Evolutionary conservation across 768 basidiomycete species (phyloP).

Genomic region (Leccinum sublutescens): DNA sequence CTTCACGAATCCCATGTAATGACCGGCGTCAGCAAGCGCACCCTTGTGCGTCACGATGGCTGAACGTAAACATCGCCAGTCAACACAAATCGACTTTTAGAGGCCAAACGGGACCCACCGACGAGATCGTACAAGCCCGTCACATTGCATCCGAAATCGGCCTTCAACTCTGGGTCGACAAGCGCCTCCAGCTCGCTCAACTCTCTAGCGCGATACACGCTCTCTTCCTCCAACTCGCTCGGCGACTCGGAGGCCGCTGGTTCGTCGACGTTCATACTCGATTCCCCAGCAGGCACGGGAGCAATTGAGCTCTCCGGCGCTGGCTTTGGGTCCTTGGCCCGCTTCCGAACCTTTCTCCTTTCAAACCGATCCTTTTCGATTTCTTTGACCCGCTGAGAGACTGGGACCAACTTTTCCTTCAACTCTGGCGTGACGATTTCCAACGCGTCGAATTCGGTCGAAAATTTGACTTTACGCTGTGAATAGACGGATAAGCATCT

Average conservation of each 20-base stretch:
- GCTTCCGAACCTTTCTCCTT: constrained; percentile 76
- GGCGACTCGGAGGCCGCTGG: constrained; percentile 21
- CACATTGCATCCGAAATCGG: constrained; percentile 69
- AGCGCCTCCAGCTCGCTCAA: constrained; percentile 60
- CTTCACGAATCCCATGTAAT: constrained; percentile 92
- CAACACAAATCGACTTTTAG: background rate
- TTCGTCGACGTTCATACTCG: constrained; percentile 50
- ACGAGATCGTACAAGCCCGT: constrained; percentile 90
- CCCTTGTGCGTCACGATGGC: constrained; percentile 98
- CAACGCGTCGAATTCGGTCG: constrained; percentile 80
- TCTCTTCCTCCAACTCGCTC: constrained; percentile 58
- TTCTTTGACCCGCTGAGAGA: constrained; percentile 69
- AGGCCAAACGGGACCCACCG: constrained; percentile 48
- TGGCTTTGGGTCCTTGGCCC: constrained; percentile 49
- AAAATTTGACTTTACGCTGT: constrained; percentile 90
- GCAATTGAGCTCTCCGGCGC: constrained; percentile 13
- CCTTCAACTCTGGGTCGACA: constrained; percentile 58
- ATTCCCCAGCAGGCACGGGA: constrained; percentile 19
- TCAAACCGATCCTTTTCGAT: constrained; percentile 83
- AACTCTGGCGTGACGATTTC: constrained; percentile 83
- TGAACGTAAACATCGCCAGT: constrained; percentile 30
- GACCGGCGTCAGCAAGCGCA: constrained; percentile 89
- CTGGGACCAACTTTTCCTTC: constrained; percentile 65
- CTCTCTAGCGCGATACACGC: constrained; percentile 63
- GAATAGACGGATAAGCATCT: background rate